A percentile compares a stretch with the other conserved stretches of the same genome.
These are phyloP conservation scores for Colletotrichum coccodes DNA, from an alignment of 2,329 filamentous ascomycete genomes.

Conservation along the genomic window DNA sequence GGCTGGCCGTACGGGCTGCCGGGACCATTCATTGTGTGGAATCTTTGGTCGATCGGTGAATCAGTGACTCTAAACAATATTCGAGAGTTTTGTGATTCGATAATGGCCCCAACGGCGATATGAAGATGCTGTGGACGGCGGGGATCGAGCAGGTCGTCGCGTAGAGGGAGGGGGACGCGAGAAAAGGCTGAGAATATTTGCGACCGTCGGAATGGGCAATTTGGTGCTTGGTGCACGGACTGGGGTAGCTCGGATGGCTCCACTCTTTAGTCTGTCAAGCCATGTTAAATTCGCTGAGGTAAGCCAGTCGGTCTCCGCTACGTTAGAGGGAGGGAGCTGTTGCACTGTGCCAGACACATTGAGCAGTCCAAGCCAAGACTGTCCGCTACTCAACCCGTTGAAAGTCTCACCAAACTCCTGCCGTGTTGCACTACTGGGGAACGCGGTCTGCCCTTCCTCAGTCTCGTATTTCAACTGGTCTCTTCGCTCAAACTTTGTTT, in stretches of 20 bases:
- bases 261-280: background rate
- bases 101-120: background rate
- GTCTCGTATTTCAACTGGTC: too few relatives aligned
- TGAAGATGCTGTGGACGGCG: background rate
- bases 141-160: constrained; percentile 5
- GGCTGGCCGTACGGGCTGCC: constrained; percentile 58
- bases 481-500: background rate
- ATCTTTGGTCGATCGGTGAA: background rate
- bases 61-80: background rate
- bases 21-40: constrained; percentile 69
- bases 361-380: background rate
- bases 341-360: constrained; percentile 8
- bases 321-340: background rate
- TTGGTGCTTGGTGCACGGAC: constrained; percentile 25
- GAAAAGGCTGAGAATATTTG: constrained; percentile 25
- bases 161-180: constrained; percentile 16
- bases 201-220: constrained; percentile 19
- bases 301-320: background rate
- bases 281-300: constrained; percentile 4
- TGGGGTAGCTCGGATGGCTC: constrained; percentile 11
- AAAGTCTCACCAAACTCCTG: constrained; percentile 8
- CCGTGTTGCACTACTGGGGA: background rate
- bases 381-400: constrained; percentile 2
- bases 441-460: background rate
- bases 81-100: background rate